phyloP scores from a whole-genome alignment of 1,284 basidiomycete genomes.

The Phaffia rhodozyma region DNA sequence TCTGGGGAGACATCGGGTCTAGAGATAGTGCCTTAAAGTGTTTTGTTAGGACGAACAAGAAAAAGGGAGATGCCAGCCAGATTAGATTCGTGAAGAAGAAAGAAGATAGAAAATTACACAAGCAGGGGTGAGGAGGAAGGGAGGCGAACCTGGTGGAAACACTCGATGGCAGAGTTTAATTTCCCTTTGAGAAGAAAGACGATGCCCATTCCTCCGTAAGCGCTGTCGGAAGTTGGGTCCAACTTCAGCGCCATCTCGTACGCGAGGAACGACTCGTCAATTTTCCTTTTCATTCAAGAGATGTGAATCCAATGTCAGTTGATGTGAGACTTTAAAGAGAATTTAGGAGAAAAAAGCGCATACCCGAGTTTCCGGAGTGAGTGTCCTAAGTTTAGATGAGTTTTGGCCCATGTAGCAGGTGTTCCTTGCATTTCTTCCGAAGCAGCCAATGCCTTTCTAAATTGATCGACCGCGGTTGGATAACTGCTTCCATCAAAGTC shows the following conservation, averaged over 20 bases:
- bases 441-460: constrained; percentile 56
- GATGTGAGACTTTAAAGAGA: neutral
- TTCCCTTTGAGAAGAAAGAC: constrained; percentile 62
- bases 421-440: constrained; percentile 74
- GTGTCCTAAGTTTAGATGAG: constrained; percentile 82
- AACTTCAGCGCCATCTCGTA: constrained; percentile 69
- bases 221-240: constrained; percentile 62
- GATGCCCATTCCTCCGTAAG: constrained; percentile 71
- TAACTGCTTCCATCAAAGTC: constrained; percentile 32
- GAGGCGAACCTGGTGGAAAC: constrained; percentile 66
- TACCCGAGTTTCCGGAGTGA: constrained; percentile 66
- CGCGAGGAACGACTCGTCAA: constrained; percentile 53
- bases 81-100: neutral
- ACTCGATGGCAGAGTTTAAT: constrained; percentile 63
- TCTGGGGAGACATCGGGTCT: constrained; percentile 71
- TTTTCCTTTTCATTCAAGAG: constrained; percentile 40
- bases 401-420: constrained; percentile 68
- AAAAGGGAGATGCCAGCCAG: neutral
- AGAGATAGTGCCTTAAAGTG: constrained; percentile 57
- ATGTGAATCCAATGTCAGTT: neutral
- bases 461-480: constrained; percentile 54
- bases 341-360: constrained; percentile 24
- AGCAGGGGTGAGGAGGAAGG: neutral
- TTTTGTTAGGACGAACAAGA: neutral
- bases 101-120: neutral